Base-by-base conservation (phyloP, 257 asterid species). In the Capsicum pubescens region DNA sequence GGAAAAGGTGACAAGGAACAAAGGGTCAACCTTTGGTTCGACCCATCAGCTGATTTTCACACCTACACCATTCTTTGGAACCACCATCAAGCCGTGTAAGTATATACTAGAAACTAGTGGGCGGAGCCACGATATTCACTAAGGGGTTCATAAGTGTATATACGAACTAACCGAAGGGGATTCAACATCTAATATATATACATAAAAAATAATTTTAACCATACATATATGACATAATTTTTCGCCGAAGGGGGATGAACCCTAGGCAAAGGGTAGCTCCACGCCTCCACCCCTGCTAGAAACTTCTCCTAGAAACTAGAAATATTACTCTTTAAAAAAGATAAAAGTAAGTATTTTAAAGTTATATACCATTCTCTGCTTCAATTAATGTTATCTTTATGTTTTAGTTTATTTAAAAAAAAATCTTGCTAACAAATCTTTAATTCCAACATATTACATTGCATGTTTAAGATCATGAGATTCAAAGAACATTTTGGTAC, bases 21-120 rank as follows among this genome's bases (percentile, higher is more conserved):
- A 81, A 89, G 99, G 84, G 80, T 94, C 64, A 96, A 96, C 89
- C 94, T 94, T 0, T 96, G 99, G 99, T 96, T 96, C 52, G 98
- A 96, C 79, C 98, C 98, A 0, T 50, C 99, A 0, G 86, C 83
- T 0, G 97, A 87, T 5, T 96, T 89, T 84, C 99, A 96, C 87
- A 88, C 91, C 5, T 96, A 96, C 61, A 3, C 87, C 13, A 92
- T 96, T 16, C 42, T 82, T 1, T 94, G 99, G 98, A 94, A 87
- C 88, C 98, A 90, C 70, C 71, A 55, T 3, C 91, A 79, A 0
- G 74, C 89, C 60, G 84, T 91, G 98, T 96, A 93, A 93, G 99
- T 85, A 39, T 39, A 39, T 39, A 39, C 3, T 39, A 39, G 5
- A 26, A 26, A 26, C 32, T 26, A 26, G 32, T 26, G 1, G 1